phyloP scores from a whole-genome alignment of 2,329 filamentous ascomycete species.

The Trichoderma sp. region DNA sequence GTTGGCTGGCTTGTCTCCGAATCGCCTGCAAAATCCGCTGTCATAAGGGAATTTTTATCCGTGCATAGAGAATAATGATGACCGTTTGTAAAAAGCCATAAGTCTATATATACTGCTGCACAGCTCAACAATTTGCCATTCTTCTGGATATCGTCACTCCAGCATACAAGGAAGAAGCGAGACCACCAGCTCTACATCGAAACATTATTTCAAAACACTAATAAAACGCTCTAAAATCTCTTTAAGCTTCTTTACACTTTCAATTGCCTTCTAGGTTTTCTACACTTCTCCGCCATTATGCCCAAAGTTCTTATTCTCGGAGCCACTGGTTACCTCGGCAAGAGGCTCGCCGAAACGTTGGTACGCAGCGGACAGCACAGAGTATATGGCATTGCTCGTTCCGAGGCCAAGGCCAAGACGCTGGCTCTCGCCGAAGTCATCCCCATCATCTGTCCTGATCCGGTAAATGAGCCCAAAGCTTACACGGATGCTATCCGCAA shows the following conservation, averaged over 20 bases:
- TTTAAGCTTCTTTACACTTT: not conserved
- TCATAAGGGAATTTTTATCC: not conserved
- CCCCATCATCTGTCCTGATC: constrained; percentile 28
- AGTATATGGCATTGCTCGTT: constrained; percentile 29
- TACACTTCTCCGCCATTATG: not conserved
- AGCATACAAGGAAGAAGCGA: not conserved
- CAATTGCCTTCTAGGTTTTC: too few relatives aligned
- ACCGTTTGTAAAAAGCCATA: not conserved
- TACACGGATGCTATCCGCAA: constrained; percentile 25
- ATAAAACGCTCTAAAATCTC: not conserved
- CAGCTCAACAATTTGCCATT: not conserved
- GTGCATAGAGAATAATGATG: not conserved
- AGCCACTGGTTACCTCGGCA: constrained; percentile 30
- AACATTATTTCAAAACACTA: not conserved
- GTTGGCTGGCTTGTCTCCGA: constrained; percentile 7
- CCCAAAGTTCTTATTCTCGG: constrained; percentile 29
- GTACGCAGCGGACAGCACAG: constrained; percentile 28
- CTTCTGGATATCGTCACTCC: not conserved
- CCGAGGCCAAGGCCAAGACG: constrained; percentile 25
- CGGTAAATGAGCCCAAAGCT: constrained; percentile 19
- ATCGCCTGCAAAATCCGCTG: not conserved
- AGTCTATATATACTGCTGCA: constrained; percentile 2
- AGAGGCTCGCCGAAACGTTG: constrained; percentile 21
- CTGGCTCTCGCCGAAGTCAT: constrained; percentile 28
- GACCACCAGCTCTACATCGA: not conserved